Percentiles rank a stretch among this genome's conserved stretches.
Evolutionary conservation across 306 rosid species (phyloP).

Genomic region (Trichosanthes truncata): DNA sequence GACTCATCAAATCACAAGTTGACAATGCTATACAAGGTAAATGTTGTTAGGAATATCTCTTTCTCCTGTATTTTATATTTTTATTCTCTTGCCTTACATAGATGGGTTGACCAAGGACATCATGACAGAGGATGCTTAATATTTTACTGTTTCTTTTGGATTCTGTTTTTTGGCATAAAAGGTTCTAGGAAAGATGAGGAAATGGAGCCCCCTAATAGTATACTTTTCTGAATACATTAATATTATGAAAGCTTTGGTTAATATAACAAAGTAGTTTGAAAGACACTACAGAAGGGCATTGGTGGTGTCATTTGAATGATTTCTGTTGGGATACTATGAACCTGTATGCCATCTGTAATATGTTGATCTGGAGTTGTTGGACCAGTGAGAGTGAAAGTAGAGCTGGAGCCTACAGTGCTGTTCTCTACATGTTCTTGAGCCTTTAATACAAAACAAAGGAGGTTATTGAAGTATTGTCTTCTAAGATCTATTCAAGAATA

Average conservation of each 20-base stretch:
- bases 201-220: neutral
- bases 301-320: neutral
- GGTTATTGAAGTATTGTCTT: neutral
- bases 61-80: neutral
- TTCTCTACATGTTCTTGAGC: neutral
- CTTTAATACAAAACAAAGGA: neutral
- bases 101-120: neutral
- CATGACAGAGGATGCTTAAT: neutral
- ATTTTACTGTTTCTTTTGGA: neutral
- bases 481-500: neutral
- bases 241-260: neutral
- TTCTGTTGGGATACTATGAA: neutral
- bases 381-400: neutral
- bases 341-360: neutral
- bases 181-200: neutral
- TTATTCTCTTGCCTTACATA: neutral
- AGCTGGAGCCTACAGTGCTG: neutral
- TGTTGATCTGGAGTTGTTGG: neutral
- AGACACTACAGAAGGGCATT: neutral
- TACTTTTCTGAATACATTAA: neutral
- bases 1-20: slow-evolving; percentile 79
- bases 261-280: neutral
- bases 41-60: slow-evolving; percentile 9
- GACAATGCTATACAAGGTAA: slow-evolving; percentile 94
- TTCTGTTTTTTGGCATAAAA: neutral